Conservation (phyloP, 2,329 filamentous ascomycete genomes). For the Tolypocladium pustulatum region DNA sequence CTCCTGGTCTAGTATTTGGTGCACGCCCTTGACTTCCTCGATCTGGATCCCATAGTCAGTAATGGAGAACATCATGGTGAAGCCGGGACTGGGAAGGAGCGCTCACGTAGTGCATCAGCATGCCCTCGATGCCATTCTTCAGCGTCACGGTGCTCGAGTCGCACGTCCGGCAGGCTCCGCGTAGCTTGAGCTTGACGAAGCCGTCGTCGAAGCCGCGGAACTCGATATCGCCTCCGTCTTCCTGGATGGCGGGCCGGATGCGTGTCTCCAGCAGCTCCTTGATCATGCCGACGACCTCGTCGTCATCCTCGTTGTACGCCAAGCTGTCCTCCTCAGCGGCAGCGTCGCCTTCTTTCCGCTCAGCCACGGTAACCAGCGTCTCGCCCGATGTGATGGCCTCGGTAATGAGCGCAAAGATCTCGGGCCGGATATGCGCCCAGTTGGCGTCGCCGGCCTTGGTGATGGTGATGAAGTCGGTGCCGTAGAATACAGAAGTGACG, state of each 20-base stretch:
- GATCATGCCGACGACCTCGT: constrained; percentile 95
- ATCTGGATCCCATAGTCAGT: constrained; percentile 44
- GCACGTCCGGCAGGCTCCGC: constrained; percentile 89
- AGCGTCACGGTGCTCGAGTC: constrained; percentile 94
- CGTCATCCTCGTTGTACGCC: constrained; percentile 80
- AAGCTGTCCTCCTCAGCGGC: constrained; percentile 53
- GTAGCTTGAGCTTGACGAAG: constrained; percentile 73
- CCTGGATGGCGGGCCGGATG: constrained; percentile 90
- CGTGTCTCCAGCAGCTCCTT: constrained; percentile 94
- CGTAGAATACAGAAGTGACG: constrained; percentile 91
- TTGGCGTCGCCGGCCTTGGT: constrained; percentile 81
- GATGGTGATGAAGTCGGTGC: constrained; percentile 90
- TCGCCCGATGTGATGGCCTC: constrained; percentile 81
- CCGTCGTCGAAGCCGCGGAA: constrained; percentile 80
- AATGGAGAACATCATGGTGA: not conserved
- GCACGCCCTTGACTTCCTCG: constrained; percentile 87
- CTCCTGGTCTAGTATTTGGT: constrained; percentile 83
- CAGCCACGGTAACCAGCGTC: constrained; percentile 63
- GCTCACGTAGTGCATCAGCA: constrained; percentile 93
- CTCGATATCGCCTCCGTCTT: constrained; percentile 96
- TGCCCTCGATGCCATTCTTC: constrained; percentile 96
- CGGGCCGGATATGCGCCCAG: constrained; percentile 91
- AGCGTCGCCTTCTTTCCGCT: constrained; percentile 44
- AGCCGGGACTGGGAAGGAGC: not conserved
- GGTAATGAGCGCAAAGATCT: constrained; percentile 90